A percentile compares a stretch with the other conserved stretches of the same genome.
These are phyloP conservation scores for Rauvolfia tetraphylla DNA, from an alignment of 257 asterid species.

Conservation along the genomic window DNA sequence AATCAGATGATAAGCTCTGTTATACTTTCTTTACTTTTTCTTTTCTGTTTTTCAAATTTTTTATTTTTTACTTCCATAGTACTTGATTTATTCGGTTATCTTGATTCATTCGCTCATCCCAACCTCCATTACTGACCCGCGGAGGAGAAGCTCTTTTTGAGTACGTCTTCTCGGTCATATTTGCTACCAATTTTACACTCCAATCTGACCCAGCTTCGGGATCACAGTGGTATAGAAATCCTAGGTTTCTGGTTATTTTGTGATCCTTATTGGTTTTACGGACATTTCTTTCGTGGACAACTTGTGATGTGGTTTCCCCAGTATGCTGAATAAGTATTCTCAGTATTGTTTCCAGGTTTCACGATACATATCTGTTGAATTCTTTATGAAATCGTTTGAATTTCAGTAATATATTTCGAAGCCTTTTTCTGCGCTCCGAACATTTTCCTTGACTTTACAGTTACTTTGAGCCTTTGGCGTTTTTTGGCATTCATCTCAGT, in stretches of 20 bases:
- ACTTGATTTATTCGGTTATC: no score
- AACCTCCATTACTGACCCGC: no score
- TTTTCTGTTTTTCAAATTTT: no score
- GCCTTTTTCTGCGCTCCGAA: neutral
- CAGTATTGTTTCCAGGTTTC: neutral
- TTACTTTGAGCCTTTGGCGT: neutral
- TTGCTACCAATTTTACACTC: no score
- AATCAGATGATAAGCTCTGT: no score
- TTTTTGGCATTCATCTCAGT: neutral
- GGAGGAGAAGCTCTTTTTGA: no score
- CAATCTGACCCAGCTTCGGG: no score
- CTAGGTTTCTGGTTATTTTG: neutral
- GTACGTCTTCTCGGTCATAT: no score
- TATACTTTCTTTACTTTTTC: no score
- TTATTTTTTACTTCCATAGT: no score
- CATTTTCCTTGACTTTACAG: neutral
- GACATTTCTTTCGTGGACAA: neutral
- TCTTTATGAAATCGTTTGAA: neutral
- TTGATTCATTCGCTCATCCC: no score
- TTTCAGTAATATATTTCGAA: neutral
- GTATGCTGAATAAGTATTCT: neutral
- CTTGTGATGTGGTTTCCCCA: neutral
- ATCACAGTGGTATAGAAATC: no score
- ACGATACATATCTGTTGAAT: slow-evolving; percentile 12
- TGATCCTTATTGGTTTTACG: neutral